Percentiles rank a stretch among this genome's conserved stretches.
Evolutionary conservation across 2,329 filamentous ascomycete species (phyloP).

Genomic region (Juglanconis oblonga): DNA sequence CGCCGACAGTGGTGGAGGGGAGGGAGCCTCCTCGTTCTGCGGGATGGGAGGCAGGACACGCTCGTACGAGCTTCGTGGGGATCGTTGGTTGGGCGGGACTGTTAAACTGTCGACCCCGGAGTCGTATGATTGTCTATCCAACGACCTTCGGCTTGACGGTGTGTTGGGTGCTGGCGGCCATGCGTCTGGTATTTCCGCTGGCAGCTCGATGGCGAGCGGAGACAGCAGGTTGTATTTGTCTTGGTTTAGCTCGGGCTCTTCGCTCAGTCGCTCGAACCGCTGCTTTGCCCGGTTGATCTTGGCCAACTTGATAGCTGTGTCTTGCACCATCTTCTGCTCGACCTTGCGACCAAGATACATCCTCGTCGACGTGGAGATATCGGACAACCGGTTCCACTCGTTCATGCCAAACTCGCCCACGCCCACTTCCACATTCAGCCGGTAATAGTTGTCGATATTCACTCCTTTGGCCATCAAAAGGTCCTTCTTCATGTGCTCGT

Average conservation of each 20-base stretch:
- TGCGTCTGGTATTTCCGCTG: slow-evolving; percentile 48
- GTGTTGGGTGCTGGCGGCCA: slow-evolving; percentile 34
- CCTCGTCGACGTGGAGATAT: slow-evolving; percentile 89
- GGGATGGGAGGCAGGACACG: slow-evolving; percentile 32
- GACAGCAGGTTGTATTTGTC: slow-evolving; percentile 35
- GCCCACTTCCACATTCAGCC: slow-evolving; percentile 93
- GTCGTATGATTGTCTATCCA: slow-evolving; percentile 47
- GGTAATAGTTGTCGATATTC: slow-evolving; percentile 86
- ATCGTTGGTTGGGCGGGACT: slow-evolving; percentile 38
- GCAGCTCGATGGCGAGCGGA: slow-evolving; percentile 56
- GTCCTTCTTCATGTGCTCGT: slow-evolving; percentile 80
- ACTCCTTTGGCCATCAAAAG: slow-evolving; percentile 75
- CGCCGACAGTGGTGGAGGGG: slow-evolving; percentile 26
- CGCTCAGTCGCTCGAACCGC: slow-evolving; percentile 54
- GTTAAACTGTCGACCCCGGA: slow-evolving; percentile 51
- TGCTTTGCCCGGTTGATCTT: slow-evolving; percentile 77
- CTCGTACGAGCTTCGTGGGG: slow-evolving; percentile 51
- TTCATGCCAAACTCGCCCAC: slow-evolving; percentile 99
- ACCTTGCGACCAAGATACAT: slow-evolving; percentile 73
- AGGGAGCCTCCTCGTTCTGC: slow-evolving; percentile 27
- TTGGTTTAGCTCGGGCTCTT: slow-evolving; percentile 43
- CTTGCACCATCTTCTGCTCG: slow-evolving; percentile 74
- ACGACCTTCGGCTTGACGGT: slow-evolving; percentile 38
- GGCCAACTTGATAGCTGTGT: slow-evolving; percentile 75
- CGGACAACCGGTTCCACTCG: slow-evolving; percentile 90